These are phyloP conservation scores for Ophiostoma montium DNA, from an alignment of 2,329 filamentous ascomycete genomes.

Conservation along the genomic window DNA sequence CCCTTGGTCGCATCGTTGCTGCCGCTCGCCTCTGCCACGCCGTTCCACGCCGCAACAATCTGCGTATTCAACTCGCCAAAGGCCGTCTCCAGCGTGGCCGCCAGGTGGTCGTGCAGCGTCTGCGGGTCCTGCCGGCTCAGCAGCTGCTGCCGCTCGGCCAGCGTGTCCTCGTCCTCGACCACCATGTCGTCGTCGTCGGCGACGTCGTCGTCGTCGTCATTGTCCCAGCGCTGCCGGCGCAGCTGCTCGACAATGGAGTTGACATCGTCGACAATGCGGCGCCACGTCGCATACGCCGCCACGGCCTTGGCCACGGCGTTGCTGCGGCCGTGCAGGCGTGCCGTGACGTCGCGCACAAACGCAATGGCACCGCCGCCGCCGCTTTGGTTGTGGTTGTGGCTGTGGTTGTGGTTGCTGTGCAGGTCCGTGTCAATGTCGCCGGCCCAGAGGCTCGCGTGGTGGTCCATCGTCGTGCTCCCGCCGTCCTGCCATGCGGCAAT, in stretches of 20 bases:
- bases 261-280: conserved; percentile 54
- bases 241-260: conserved; percentile 49
- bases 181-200: conserved; percentile 59
- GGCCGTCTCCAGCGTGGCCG: conserved; percentile 20
- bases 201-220: conserved; percentile 56
- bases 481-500: conserved; percentile 45
- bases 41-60: conserved; percentile 35
- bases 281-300: conserved; percentile 57
- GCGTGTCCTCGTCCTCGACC: conserved; percentile 58
- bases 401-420: conserved; percentile 18
- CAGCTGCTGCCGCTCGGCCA: conserved; percentile 50
- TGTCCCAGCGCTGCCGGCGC: conserved; percentile 58
- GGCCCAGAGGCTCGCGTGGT: background rate
- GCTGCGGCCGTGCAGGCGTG: conserved; percentile 59
- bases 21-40: conserved; percentile 25
- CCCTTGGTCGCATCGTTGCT: conserved; percentile 33
- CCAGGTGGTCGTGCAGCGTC: conserved; percentile 21
- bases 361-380: conserved; percentile 45
- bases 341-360: conserved; percentile 56
- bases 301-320: conserved; percentile 48
- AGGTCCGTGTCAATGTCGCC: conserved; percentile 45
- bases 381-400: too few species aligned
- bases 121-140: conserved; percentile 49
- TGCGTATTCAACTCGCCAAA: conserved; percentile 38
- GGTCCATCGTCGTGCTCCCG: conserved; percentile 21